Percentiles rank a stretch among this genome's conserved stretches.
Conservation (phyloP, 1,139 yeast genomes). For the Trichomonascaceae sp. region DNA sequence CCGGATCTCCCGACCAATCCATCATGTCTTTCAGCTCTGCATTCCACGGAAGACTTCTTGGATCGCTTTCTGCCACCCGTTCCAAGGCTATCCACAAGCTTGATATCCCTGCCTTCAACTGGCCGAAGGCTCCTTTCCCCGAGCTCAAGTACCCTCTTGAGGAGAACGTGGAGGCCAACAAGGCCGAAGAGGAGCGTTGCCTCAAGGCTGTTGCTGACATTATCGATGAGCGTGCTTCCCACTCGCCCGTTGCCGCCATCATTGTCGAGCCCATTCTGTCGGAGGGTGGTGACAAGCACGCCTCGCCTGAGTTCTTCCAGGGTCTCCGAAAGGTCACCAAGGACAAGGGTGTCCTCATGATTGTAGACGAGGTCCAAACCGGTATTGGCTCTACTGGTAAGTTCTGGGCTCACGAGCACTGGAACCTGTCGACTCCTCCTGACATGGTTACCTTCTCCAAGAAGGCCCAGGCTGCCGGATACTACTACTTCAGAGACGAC, state of each 20-base stretch:
- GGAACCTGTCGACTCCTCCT: slow-evolving; percentile 57
- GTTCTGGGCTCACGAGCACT: slow-evolving; percentile 82
- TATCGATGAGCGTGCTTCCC: slow-evolving; percentile 35
- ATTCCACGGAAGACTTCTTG: slow-evolving; percentile 77
- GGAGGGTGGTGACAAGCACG: slow-evolving; percentile 85
- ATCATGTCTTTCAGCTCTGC: slow-evolving; percentile 60
- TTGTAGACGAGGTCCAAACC: slow-evolving; percentile 77
- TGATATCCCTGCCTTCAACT: slow-evolving; percentile 71
- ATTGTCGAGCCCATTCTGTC: slow-evolving; percentile 74
- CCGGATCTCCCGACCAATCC: slow-evolving; percentile 64
- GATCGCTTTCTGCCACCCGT: slow-evolving; percentile 64
- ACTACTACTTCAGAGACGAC: slow-evolving; percentile 59
- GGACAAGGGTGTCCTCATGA: slow-evolving; percentile 53
- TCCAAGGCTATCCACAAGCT: slow-evolving; percentile 76
- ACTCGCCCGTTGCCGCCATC: slow-evolving; percentile 59
- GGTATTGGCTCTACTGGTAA: slow-evolving; percentile 81
- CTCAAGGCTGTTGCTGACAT: slow-evolving; percentile 43
- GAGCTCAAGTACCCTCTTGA: slow-evolving; percentile 60
- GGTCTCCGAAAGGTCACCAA: slow-evolving; percentile 60
- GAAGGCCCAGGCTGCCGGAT: slow-evolving; percentile 80
- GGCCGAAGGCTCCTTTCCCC: slow-evolving; percentile 85
- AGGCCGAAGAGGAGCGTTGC: slow-evolving; percentile 55
- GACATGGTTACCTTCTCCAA: slow-evolving; percentile 76
- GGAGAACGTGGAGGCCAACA: slow-evolving; percentile 40
- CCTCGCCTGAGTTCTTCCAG: slow-evolving; percentile 61